These are phyloP conservation scores for Penstemon eatonii DNA, from an alignment of 257 asterid genomes.

Conservation along the genomic window DNA sequence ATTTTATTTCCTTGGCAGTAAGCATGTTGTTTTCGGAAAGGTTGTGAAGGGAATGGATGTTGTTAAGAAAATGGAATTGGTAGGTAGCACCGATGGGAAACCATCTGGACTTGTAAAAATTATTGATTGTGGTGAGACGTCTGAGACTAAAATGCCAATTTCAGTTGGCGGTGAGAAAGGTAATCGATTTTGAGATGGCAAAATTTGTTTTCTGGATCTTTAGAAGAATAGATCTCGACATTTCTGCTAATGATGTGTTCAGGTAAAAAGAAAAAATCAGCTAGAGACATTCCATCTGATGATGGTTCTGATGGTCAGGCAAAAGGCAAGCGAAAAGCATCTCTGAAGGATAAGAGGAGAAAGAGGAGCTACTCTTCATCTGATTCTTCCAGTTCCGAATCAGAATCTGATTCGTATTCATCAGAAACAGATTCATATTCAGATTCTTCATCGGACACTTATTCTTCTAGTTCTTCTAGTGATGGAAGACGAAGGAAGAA, in stretches of 20 bases:
- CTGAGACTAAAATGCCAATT: conserved; percentile 37
- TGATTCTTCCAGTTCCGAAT: conserved; percentile 71
- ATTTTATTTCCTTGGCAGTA: conserved; percentile 52
- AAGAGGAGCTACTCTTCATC: conserved; percentile 85
- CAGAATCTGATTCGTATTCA: conserved; percentile 68
- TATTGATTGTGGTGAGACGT: conserved; percentile 73
- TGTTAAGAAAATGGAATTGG: conserved; percentile 77
- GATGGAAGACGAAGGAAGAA: conserved; percentile 76
- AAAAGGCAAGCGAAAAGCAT: conserved; percentile 49
- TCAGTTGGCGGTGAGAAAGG: conserved; percentile 61
- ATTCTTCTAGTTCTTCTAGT: conserved; percentile 83
- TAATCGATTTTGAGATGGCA: conserved; percentile 30
- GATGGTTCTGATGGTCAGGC: conserved; percentile 48
- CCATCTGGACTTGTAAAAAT: conserved; percentile 67
- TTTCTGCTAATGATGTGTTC: conserved; percentile 27
- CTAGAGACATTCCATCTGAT: conserved; percentile 39
- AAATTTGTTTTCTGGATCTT: conserved; percentile 16
- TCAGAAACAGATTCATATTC: conserved; percentile 66
- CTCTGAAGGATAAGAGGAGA: conserved; percentile 49
- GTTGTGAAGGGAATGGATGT: conserved; percentile 86
- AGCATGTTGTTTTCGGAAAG: conserved; percentile 96
- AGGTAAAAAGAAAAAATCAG: conserved; percentile 61
- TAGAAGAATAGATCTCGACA: conserved; percentile 25
- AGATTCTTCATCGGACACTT: conserved; percentile 53
- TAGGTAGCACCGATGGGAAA: conserved; percentile 72